Evolutionary conservation across 495 filamentous ascomycete genomes (phyloP), one percentile per base, ranked within the genome.

Genomic region (Talaromyces liani): DNA sequence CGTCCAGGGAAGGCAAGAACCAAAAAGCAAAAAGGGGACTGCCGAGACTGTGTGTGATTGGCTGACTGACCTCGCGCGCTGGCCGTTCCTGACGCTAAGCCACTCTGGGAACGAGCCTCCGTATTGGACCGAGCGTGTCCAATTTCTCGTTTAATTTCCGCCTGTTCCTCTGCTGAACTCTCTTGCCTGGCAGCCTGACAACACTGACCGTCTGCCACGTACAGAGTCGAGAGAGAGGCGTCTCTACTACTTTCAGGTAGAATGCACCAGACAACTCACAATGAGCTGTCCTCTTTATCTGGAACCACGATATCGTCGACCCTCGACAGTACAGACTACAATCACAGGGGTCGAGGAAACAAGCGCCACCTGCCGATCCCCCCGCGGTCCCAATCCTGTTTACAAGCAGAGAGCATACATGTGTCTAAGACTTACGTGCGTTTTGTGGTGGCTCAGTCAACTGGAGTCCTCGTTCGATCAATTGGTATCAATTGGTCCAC

Each of bases 41-140:
- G 24, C 51, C 24, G 24, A 55, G 9, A 3, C 29, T n/a, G 29
- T 10, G 4, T 36, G 1, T 60, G 2, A 60, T 60, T 60, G 58
- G 58, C 34, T 41, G 20, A 29, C 6, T 4, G 5, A 8, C 4
- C 18, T 9, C 18, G 58, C 58, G 33, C n/a, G 58, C 34, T 36
- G 34, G 2, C 24, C 16, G 58, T 60, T 41, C 58, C 58, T 60
- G 58, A 41, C 58, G 58, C 58, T 60, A 60, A 36, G 18, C 58
- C 58, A 10, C 20, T 45, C 39, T 60, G 36, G 58, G 58, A 41
- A 8, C 6, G 5, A 2, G n/a, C n/a, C 27, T 27, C 27, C 27
- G 27, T 27, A 27, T 24, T 24, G 22, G 22, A 24, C 22, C 22
- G 22, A 24, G 22, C 22, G 27, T 27, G 27, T 27, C 27, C 33